A percentile compares a stretch with the other conserved stretches of the same genome.
Evolutionary conservation across 2,329 filamentous ascomycete species (phyloP).

Genomic region (Cladosporium sphaerospermum): DNA sequence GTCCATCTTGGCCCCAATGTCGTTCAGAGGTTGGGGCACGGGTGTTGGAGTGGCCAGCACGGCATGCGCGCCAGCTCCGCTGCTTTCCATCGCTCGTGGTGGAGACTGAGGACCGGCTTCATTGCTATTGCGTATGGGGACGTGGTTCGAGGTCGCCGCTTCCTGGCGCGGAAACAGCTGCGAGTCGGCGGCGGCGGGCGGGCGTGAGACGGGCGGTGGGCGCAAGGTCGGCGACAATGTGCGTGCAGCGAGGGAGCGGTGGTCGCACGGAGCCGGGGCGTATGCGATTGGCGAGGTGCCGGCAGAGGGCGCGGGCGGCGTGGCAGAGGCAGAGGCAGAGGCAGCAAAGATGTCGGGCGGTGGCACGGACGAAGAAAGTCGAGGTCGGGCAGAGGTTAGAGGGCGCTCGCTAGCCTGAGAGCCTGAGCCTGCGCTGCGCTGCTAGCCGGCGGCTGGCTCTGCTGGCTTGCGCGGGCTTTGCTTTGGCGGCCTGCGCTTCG

Average conservation of each 20-base stretch:
- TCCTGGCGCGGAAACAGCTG: slow-evolving; percentile 9
- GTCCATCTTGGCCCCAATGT: slow-evolving; percentile 1
- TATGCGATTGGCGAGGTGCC: background rate
- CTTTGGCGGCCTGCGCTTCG: no score
- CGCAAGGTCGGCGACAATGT: background rate
- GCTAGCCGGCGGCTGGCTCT: no score
- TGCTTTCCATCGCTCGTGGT: slow-evolving; percentile 23
- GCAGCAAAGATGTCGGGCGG: no score
- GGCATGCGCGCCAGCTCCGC: slow-evolving; percentile 20
- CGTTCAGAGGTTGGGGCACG: slow-evolving; percentile 5
- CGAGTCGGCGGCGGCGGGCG: background rate
- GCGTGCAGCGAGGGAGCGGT: background rate
- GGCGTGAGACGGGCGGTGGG: background rate
- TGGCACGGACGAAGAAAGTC: no score
- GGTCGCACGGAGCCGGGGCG: background rate
- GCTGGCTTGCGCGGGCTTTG: no score
- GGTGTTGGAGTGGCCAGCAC: slow-evolving; percentile 10
- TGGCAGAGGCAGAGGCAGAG: no score
- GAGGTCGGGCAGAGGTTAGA: no score
- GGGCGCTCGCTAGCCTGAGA: no score
- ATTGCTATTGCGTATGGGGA: slow-evolving; percentile 15
- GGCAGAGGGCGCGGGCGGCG: no score
- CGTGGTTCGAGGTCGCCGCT: slow-evolving; percentile 1
- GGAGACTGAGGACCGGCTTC: slow-evolving; percentile 17
- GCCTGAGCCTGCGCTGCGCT: no score